A percentile compares a stretch with the other conserved stretches of the same genome.
Conservation (phyloP, 2,329 filamentous ascomycete genomes). For the Fusarium redolens region DNA sequence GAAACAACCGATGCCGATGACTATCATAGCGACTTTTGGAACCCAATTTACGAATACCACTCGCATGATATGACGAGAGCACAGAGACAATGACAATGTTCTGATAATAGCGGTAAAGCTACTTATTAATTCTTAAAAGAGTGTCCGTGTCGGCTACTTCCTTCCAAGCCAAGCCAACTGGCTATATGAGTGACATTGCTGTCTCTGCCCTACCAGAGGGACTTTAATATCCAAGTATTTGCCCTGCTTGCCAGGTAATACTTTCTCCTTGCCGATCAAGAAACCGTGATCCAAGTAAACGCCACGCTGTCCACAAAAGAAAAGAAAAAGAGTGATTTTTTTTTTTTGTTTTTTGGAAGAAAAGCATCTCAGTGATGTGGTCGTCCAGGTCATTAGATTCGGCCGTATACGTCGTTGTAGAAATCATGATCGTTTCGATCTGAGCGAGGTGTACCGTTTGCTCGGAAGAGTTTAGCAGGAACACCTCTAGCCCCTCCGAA, state of each 20-base stretch:
- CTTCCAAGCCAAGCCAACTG: constrained; percentile 19
- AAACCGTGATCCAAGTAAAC: constrained; percentile 25
- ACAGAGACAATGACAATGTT: constrained; percentile 20
- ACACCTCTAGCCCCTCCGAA: constrained; percentile 37
- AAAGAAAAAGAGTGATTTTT: constrained; percentile 10
- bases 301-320: constrained; percentile 38
- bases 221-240: constrained; percentile 27
- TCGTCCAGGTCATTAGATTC: constrained; percentile 37
- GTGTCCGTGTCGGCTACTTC: constrained; percentile 22
- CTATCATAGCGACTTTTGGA: neutral
- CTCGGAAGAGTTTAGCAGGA: constrained; percentile 10
- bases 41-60: neutral
- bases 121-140: constrained; percentile 42
- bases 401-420: constrained; percentile 36
- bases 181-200: constrained; percentile 19
- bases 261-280: neutral
- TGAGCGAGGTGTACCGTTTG: constrained; percentile 14
- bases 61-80: constrained; percentile 9
- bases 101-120: constrained; percentile 37
- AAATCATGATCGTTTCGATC: constrained; percentile 21
- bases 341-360: neutral
- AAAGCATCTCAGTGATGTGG: constrained; percentile 28
- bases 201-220: constrained; percentile 42
- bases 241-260: constrained; percentile 6
- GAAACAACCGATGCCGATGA: neutral